Evolutionary conservation across 2,329 filamentous ascomycete genomes (phyloP), one percentile per base, ranked within the genome.

Genomic region (Uncinocarpus reesii): DNA sequence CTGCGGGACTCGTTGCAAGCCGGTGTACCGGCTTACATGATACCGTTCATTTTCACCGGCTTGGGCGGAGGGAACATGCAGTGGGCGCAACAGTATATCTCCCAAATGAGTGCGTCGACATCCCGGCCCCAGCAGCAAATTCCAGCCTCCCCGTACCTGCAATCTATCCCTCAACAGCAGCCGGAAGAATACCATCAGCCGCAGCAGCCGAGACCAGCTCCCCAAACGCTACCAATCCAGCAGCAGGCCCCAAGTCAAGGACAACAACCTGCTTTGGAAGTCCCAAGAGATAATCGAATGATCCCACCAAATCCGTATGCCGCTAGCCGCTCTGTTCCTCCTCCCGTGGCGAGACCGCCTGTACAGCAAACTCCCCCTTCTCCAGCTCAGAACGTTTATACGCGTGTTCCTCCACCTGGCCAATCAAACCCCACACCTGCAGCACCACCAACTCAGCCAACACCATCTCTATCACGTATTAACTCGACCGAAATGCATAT

Each of bases 31-130:
- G 83, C 84, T 10, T 75, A 81, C 29, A 78, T 88, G 74, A 75
- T 88, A 21, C 84, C 84, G 5, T 69, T 86, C 51, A 79, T 89
- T 20, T 87, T 89, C 64, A 78, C 81, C 10, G 81, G 81, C 36
- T 81, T 86, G 73, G 76, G 76, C 38, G 81, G 80, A 32, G 79
- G 79, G 29, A 58, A 72, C 47, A 64, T 84, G 46, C 83, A 86
- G 60, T 81, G 76, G 76, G 76, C 78, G 10, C 82, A 86, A 59
- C 80, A 84, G 58, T 79, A 77, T 58, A 73, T 82, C 62, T 69
- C 72, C 4, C 65, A 65, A 44, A 52, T 65, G 34, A 59, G 38
- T 11, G 28, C 36, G 16, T 26, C 36, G 7, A 10, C 29, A 13
- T 21, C 23, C 45, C 32, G 52, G 59, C 48, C 67, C n/a, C n/a